These are phyloP conservation scores for Persicaria maculosa DNA, from an alignment of 148 eudicot species.

Conservation along the genomic window DNA sequence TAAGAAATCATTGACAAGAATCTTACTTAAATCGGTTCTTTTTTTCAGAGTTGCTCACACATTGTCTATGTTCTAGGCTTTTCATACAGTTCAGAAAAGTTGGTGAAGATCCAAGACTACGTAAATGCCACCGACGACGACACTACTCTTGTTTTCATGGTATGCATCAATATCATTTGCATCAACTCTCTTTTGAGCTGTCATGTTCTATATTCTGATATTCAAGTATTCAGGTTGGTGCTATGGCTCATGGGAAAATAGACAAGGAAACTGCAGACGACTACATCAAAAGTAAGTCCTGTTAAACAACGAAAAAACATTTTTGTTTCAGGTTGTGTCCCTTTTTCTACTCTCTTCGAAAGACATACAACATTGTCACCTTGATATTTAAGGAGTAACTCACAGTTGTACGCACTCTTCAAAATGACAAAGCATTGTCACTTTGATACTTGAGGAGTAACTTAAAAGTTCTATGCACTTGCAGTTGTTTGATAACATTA, in stretches of 20 bases:
- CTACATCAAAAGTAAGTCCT: constrained; percentile 61
- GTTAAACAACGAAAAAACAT: not conserved
- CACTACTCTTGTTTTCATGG: constrained; percentile 78
- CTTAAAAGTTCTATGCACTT: not conserved
- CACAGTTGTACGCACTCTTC: not conserved
- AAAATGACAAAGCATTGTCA: not conserved
- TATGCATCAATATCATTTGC: constrained; percentile 22
- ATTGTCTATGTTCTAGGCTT: constrained; percentile 42
- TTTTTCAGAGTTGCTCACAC: not conserved
- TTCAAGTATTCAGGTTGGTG: constrained; percentile 63
- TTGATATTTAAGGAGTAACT: not conserved
- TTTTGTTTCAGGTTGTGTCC: not conserved
- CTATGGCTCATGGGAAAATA: constrained; percentile 97
- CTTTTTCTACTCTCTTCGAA: not conserved
- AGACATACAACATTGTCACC: not conserved
- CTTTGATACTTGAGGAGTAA: not conserved
- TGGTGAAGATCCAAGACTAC: constrained; percentile 72
- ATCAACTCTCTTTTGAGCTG: not conserved
- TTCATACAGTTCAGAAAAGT: constrained; percentile 82
- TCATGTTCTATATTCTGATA: not conserved
- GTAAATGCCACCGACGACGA: constrained; percentile 53
- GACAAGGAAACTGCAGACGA: constrained; percentile 64
- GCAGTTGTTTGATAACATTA: not conserved
- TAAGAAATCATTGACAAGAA: constrained; percentile 14
- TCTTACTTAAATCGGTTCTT: not conserved